Conservation (phyloP, 2,329 filamentous ascomycete species). For the Botrytis tulipae region DNA sequence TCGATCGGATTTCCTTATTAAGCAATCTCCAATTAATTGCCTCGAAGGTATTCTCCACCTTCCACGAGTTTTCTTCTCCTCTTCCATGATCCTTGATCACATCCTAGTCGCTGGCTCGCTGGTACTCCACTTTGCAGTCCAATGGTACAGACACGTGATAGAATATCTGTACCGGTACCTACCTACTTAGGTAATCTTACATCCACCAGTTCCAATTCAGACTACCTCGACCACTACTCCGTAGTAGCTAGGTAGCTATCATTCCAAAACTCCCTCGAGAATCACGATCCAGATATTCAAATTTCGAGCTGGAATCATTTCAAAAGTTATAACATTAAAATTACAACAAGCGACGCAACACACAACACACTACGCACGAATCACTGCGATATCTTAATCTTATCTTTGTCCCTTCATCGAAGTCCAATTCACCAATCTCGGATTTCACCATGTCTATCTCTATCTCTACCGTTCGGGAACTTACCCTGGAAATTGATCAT, state of each 20-base stretch:
- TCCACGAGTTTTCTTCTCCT: not conserved
- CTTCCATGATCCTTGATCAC: not conserved
- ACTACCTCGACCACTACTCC: not conserved
- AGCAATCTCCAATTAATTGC: not conserved
- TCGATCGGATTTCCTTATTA: not conserved
- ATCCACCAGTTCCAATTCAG: not conserved
- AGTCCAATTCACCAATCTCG: not conserved
- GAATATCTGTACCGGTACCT: not conserved
- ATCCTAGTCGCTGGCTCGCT: not conserved
- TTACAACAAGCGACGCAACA: not conserved
- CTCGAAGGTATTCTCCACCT: not conserved
- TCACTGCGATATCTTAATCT: not conserved
- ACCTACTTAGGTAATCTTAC: too few species aligned
- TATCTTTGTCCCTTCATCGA: not conserved
- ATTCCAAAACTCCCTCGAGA: not conserved
- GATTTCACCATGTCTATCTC: not conserved
- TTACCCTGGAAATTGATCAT: conserved; percentile 12
- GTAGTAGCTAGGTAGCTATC: not conserved
- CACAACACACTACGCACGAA: not conserved
- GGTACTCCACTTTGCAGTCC: not conserved
- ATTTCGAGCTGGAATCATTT: not conserved
- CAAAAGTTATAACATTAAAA: not conserved
- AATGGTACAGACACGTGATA: not conserved
- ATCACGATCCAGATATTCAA: not conserved
- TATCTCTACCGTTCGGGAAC: not conserved